These are phyloP conservation scores for Hippophae tibetana DNA, from an alignment of 306 rosid genomes.

Conservation along the genomic window DNA sequence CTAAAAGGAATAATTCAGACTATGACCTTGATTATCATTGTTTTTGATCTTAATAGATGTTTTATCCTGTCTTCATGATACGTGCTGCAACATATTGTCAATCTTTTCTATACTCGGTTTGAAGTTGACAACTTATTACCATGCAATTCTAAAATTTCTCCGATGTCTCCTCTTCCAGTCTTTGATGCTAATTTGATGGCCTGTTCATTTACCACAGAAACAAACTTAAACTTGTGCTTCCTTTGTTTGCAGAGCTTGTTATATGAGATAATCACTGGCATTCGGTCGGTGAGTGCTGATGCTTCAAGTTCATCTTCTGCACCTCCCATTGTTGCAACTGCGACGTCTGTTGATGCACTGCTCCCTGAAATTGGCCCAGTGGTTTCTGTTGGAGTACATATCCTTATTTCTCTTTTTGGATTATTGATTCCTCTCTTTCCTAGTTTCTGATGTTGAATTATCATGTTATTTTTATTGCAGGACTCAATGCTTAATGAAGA, in stretches of 20 bases:
- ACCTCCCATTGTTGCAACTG: conserved; percentile 36
- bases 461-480: conserved; percentile 34
- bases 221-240: conserved; percentile 7
- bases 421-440: not conserved
- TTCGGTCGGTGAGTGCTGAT: conserved; percentile 43
- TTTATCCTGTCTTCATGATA: not conserved
- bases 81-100: not conserved
- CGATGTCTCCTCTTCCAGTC: not conserved
- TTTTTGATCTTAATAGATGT: too few relatives aligned
- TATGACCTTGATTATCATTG: too few relatives aligned
- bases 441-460: conserved; percentile 10
- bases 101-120: not conserved
- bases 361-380: conserved; percentile 47
- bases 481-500: conserved; percentile 33
- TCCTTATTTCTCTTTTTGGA: conserved; percentile 9
- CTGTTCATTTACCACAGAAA: not conserved
- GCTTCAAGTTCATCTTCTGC: conserved; percentile 84
- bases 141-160: not conserved
- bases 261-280: conserved; percentile 55
- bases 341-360: conserved; percentile 43
- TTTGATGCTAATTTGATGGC: not conserved
- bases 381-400: conserved; percentile 29
- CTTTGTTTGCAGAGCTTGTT: conserved; percentile 46
- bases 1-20: too few relatives aligned
- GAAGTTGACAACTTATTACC: conserved; percentile 1